Evolutionary conservation across 306 rosid genomes (phyloP).

Genomic region (Castanopsis chinensis): DNA sequence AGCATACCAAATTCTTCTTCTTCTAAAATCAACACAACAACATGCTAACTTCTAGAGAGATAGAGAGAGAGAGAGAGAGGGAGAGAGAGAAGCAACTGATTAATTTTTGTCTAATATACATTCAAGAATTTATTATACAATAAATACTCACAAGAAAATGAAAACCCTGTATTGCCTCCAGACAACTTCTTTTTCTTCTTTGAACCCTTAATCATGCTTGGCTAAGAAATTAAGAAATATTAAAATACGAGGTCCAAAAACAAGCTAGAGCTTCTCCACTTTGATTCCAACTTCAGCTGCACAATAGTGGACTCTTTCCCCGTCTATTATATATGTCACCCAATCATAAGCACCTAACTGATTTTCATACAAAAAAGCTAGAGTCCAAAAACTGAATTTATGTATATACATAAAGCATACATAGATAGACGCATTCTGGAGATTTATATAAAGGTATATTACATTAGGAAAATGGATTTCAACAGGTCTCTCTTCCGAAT

Average conservation of each 20-base stretch:
- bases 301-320: not conserved
- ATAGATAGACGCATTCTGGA: constrained; percentile 12
- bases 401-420: constrained; percentile 27
- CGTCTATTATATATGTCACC: not conserved
- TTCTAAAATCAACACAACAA: too few relatives aligned
- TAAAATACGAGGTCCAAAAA: not conserved
- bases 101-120: too few relatives aligned
- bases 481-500: not conserved
- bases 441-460: constrained; percentile 1
- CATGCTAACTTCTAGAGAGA: too few relatives aligned
- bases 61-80: too few relatives aligned
- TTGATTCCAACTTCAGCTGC: not conserved
- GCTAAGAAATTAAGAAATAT: not conserved
- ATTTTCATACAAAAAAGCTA: not conserved
- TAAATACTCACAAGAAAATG: not conserved
- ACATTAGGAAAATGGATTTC: constrained; percentile 12
- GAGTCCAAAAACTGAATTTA: constrained; percentile 26
- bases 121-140: too few relatives aligned
- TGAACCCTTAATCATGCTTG: not conserved
- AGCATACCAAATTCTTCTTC: too few relatives aligned
- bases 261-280: not conserved
- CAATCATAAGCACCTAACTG: not conserved
- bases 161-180: not conserved
- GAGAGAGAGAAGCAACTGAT: too few relatives aligned
- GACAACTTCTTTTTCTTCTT: not conserved